Evolutionary conservation across 2,329 filamentous ascomycete genomes (phyloP), one percentile per base, ranked within the genome.

Genomic region (Stagonosporopsis chrysanthemi): DNA sequence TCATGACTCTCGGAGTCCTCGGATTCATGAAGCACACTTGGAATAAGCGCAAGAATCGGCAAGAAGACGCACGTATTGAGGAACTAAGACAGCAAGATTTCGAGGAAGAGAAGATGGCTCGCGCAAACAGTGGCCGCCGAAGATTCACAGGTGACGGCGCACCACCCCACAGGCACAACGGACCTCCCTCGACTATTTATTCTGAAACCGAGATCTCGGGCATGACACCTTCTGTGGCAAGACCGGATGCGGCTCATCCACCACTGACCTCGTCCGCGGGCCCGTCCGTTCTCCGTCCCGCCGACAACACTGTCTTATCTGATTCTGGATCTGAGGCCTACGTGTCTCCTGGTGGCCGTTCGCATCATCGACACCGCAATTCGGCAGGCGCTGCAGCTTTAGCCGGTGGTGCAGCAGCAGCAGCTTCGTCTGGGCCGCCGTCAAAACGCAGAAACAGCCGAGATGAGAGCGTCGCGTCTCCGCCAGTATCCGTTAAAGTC

Each of bases 121-220:
- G 84, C 65, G 77, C 77, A 51, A 81, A 83, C 57, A 85, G 84
- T 33, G 83, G 69, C 24, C 70, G 83, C n/a, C 85, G 87, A 22
- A 82, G 82, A 65, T 91, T 86, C 60, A 91, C 89, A 2, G 89
- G 86, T 26, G 90, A 92, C 70, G 88, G 88, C 17, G 42, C 55
- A 22, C 66, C 70, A n/a, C 69, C 73, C 3, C 54, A 48, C 26
- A 69, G 69, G 46, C 61, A 66, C 26, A 63, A 67, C 28, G 63
- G 72, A 38, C 69, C 69, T 11, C 64, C 66, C 28, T 77, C 75
- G 8, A 77, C 81, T 12, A 74, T 80, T n/a, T 71, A 79, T 22
- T 77, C 79, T n/a, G 76, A 80, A 39, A 77, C 70, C 39, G 77
- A 76, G 6, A 68, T 80, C 29, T 71, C 71, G 4, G 78, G 78